A percentile compares a stretch with the other conserved stretches of the same genome.
These are phyloP conservation scores for Pulveroboletus sp. DNA, from an alignment of 1,284 basidiomycete genomes.

Conservation along the genomic window DNA sequence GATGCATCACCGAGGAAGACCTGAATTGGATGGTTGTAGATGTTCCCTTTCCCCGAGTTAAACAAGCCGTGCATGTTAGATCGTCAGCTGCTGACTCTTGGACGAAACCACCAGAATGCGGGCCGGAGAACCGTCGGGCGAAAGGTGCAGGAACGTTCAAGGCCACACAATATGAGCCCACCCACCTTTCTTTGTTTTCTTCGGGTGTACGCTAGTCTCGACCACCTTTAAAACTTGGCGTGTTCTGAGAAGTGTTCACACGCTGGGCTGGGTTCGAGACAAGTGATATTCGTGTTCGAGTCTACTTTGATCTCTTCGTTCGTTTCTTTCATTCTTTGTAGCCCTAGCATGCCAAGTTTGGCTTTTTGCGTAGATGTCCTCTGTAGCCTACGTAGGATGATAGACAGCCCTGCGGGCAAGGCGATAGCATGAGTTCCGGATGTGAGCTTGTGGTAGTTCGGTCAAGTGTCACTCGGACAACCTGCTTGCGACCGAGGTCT, in stretches of 20 bases:
- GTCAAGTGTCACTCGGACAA: too few species aligned
- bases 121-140: slow-evolving; percentile 18
- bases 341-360: slow-evolving; percentile 15
- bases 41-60: neutral
- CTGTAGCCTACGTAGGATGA: slow-evolving; percentile 16
- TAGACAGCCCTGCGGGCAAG: neutral
- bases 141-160: slow-evolving; percentile 42
- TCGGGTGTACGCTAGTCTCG: neutral
- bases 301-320: neutral
- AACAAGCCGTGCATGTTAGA: neutral
- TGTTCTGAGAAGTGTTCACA: neutral
- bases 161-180: slow-evolving; percentile 22
- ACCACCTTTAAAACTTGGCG: neutral
- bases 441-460: neutral
- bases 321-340: slow-evolving; percentile 14
- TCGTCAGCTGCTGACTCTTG: neutral
- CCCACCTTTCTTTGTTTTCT: neutral
- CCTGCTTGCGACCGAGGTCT: too few species aligned
- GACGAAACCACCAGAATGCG: neutral
- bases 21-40: neutral
- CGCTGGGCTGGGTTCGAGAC: neutral
- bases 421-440: neutral
- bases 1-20: neutral
- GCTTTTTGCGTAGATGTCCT: slow-evolving; percentile 9
- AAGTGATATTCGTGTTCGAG: too few species aligned